Conservation (phyloP, 192 early-diverging fungal genomes). For the Rhizoclosmatium sp. region DNA sequence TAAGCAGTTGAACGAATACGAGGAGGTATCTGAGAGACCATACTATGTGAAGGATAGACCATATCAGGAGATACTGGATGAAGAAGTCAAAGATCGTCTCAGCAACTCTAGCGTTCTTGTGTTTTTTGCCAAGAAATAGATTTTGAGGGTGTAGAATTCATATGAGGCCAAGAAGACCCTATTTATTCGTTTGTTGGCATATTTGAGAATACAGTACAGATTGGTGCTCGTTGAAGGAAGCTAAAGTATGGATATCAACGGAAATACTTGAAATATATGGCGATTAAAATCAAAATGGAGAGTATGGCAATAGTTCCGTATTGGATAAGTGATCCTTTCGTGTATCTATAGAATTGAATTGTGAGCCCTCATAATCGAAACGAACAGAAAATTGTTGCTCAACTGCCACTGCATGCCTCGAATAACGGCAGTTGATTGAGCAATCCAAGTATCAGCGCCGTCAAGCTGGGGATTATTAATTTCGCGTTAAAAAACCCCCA, state of each 20-base stretch:
- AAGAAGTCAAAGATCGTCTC: conserved; percentile 12
- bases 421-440: conserved; percentile 59
- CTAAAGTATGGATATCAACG: not conserved
- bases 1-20: conserved; percentile 59
- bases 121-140: conserved; percentile 1
- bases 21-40: conserved; percentile 40
- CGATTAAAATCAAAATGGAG: conserved; percentile 18
- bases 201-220: too few species aligned
- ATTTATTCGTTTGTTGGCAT: too few species aligned
- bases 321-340: conserved; percentile 22
- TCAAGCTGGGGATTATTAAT: conserved; percentile 39
- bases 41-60: not conserved
- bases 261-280: conserved; percentile 26
- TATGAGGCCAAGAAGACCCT: too few species aligned
- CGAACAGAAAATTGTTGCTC: conserved; percentile 33
- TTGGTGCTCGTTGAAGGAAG: not conserved
- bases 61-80: not conserved
- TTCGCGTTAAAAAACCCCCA: not conserved
- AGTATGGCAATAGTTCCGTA: conserved; percentile 23
- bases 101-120: conserved; percentile 3
- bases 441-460: conserved; percentile 62
- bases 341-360: conserved; percentile 1
- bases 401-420: conserved; percentile 76
- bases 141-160: too few species aligned
- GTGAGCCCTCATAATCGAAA: too few species aligned